Evolutionary conservation across 1,284 basidiomycete species (phyloP), one percentile per base, ranked within the genome.

Genomic region (Rhodotorula sp.): DNA sequence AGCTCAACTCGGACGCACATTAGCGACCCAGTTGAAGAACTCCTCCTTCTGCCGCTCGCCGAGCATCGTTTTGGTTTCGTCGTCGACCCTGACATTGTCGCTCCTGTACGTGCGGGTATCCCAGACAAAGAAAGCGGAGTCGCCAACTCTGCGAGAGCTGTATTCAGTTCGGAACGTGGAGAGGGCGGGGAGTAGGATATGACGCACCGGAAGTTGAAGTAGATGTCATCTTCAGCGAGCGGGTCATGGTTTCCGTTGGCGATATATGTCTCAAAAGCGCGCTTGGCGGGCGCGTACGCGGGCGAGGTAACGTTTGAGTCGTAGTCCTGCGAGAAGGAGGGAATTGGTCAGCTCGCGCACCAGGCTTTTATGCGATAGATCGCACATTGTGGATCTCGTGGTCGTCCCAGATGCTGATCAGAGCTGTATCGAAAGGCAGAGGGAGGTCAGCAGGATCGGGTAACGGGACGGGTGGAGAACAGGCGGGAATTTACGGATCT

Each of bases 71-170:
- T 78, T 79, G 39, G 67, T 60, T 49, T 76, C 73, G 36, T 84
- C 84, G n/a, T 84, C 66, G 20, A 46, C 54, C n/a, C 62, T 56
- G 24, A 56, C 56, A 49, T 82, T 80, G 8, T 76, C 62, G 27
- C 85, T 85, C 44, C 90, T 85, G 77, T 90, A 86, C 22, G 85
- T 84, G 20, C 90, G 84, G 10, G 89, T 90, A 80, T 92, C 90
- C 82, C 89, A 82, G 34, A 91, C 89, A 80, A 92, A 92, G 80
- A 90, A 92, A 0, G 89, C 88, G 4, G 83, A 82, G 75, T 90
- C 89, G 1, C 86, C 89, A n/a, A 70, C 58, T 17, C 68, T 70
- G 57, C 34, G 32, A 19, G 15, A 34, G n/a, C 13, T 22, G n/a
- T 17, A 15, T 24, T 34, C 2, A 64, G 54, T 24, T 6, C 13